Percentiles rank a stretch among this genome's conserved stretches.
Conservation (phyloP, 73 alveolate species). For the Tetrahymena thermophila region DNA sequence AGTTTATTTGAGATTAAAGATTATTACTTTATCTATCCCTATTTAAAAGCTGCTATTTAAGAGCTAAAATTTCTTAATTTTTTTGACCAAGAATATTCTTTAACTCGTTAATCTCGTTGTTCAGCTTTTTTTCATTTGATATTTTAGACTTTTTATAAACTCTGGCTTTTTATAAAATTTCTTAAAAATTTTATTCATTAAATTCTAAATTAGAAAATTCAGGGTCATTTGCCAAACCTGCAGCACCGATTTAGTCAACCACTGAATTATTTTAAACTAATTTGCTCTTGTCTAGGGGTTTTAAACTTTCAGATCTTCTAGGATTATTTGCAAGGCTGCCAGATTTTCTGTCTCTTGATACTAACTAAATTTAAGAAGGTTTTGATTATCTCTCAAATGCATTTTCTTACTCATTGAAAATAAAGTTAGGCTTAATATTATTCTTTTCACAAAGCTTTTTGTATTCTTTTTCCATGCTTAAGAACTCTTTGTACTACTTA, state of each 20-base stretch:
- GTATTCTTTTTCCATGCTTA: not conserved
- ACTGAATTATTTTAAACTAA: not conserved
- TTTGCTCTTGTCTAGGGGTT: not conserved
- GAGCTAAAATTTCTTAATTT: not conserved
- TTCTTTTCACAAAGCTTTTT: not conserved
- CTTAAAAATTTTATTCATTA: not conserved
- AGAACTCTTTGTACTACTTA: not conserved
- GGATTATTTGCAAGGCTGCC: not conserved
- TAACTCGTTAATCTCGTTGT: not conserved
- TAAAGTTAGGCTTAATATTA: not conserved
- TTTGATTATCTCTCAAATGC: not conserved
- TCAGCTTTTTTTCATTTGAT: not conserved
- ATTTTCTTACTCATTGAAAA: not conserved
- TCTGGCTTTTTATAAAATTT: not conserved
- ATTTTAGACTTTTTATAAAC: not conserved
- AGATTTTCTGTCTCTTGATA: not conserved
- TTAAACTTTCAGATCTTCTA: not conserved
- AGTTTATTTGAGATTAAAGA: not conserved
- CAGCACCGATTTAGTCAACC: not conserved
- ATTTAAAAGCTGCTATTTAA: not conserved
- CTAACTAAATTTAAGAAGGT: not conserved
- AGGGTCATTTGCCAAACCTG: not conserved
- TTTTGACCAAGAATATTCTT: not conserved
- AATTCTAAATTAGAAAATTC: not conserved
- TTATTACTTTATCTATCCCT: not conserved